Evolutionary conservation across 2,329 filamentous ascomycete genomes (phyloP).

Genomic region (Xylariaceae sp.): DNA sequence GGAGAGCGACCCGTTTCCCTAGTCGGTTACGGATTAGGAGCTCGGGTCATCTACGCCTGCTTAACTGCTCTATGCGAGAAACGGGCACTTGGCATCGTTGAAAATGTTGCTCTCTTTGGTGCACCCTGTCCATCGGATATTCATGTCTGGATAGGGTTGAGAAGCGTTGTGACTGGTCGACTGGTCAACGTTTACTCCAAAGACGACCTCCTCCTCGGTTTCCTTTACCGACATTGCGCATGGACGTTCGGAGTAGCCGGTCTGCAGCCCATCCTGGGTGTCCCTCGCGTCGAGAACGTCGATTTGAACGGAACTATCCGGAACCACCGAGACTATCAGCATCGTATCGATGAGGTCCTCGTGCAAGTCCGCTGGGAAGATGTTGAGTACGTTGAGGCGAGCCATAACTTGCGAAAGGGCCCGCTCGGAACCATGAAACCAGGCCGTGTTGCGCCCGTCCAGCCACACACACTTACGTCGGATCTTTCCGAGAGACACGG

Average conservation of each 20-base stretch:
- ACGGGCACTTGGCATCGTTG: slow-evolving; percentile 75
- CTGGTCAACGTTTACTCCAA: slow-evolving; percentile 88
- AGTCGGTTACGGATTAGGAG: slow-evolving; percentile 76
- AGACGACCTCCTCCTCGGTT: slow-evolving; percentile 82
- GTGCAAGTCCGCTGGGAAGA: slow-evolving; percentile 65
- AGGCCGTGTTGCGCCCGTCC: slow-evolving; percentile 1
- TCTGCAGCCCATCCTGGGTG: slow-evolving; percentile 65
- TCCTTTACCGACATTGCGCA: slow-evolving; percentile 78
- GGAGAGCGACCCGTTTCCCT: slow-evolving; percentile 77
- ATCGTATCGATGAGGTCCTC: slow-evolving; percentile 61
- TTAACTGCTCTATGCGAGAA: slow-evolving; percentile 70
- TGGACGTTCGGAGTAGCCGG: slow-evolving; percentile 81
- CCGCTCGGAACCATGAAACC: slow-evolving; percentile 7
- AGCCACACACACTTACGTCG: neutral
- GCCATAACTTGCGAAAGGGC: slow-evolving; percentile 12
- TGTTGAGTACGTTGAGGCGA: slow-evolving; percentile 39
- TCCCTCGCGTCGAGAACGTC: slow-evolving; percentile 62
- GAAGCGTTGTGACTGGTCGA: slow-evolving; percentile 72
- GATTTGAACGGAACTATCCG: slow-evolving; percentile 60
- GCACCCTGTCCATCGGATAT: slow-evolving; percentile 69
- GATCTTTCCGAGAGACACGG: slow-evolving; percentile 5
- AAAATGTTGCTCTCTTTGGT: slow-evolving; percentile 79
- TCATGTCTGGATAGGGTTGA: slow-evolving; percentile 69
- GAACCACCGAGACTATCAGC: slow-evolving; percentile 66
- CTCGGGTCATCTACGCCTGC: slow-evolving; percentile 77